These are phyloP conservation scores for Ustilago esculenta DNA, from an alignment of 1,284 basidiomycete genomes.

Conservation along the genomic window DNA sequence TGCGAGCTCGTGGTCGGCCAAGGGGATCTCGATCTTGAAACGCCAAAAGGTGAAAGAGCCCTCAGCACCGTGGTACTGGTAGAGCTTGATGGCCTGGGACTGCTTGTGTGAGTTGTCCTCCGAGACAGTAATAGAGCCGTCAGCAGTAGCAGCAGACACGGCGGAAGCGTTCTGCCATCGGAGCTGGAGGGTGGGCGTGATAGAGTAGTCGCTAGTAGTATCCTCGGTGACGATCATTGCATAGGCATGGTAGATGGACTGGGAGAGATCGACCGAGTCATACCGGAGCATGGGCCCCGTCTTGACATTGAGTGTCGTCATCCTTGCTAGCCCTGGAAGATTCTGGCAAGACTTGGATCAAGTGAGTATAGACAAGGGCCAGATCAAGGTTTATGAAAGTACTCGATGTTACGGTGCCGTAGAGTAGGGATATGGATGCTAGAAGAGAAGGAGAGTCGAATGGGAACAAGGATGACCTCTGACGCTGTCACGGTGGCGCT, in stretches of 20 bases:
- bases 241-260: slow-evolving; percentile 76
- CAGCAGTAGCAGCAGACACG: slow-evolving; percentile 26
- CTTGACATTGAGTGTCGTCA: slow-evolving; percentile 58
- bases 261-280: slow-evolving; percentile 81
- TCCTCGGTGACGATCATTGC: slow-evolving; percentile 72
- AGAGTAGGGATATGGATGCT: not conserved
- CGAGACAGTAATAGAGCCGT: slow-evolving; percentile 30
- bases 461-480: too few species aligned
- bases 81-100: slow-evolving; percentile 78
- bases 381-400: not conserved
- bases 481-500: too few species aligned
- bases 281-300: slow-evolving; percentile 86
- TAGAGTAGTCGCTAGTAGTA: slow-evolving; percentile 72
- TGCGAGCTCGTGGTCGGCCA: slow-evolving; percentile 78
- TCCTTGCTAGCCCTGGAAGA: slow-evolving; percentile 1
- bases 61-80: slow-evolving; percentile 76
- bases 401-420: too few species aligned
- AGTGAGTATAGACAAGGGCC: not conserved
- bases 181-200: slow-evolving; percentile 74
- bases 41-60: slow-evolving; percentile 92
- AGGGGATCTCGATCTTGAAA: slow-evolving; percentile 85
- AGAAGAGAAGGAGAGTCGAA: too few species aligned
- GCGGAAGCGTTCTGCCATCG: slow-evolving; percentile 71
- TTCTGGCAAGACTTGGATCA: not conserved
- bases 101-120: slow-evolving; percentile 30